A percentile compares a stretch with the other conserved stretches of the same genome.
Conservation (phyloP, 164 flowering plant species). For the Aristolochia contorta region DNA sequence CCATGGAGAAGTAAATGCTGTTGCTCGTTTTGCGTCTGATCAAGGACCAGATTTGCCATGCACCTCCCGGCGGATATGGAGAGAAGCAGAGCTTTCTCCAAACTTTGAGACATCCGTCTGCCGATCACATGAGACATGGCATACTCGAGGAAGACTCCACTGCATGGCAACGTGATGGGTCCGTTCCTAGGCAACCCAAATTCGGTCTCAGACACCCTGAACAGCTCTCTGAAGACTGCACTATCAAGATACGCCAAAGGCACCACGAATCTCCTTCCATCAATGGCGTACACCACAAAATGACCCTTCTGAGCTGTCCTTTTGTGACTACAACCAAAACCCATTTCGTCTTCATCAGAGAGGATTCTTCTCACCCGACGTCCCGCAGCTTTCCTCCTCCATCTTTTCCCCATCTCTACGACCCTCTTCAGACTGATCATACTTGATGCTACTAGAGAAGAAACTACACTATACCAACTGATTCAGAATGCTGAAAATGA, state of each 20-base stretch:
- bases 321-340: not conserved
- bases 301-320: constrained; percentile 7
- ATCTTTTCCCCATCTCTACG: constrained; percentile 19
- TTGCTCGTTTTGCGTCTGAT: not conserved
- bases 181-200: constrained; percentile 14
- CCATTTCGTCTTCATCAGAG: not conserved
- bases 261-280: constrained; percentile 16
- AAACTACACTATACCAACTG: not conserved
- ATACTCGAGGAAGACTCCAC: constrained; percentile 10
- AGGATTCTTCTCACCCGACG: constrained; percentile 12
- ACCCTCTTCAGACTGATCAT: not conserved
- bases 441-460: not conserved
- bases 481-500: too few relatives aligned
- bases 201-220: constrained; percentile 15
- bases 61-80: not conserved
- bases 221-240: constrained; percentile 12
- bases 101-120: not conserved
- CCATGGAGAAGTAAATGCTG: too few relatives aligned
- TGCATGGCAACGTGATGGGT: constrained; percentile 18
- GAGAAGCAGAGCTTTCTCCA: constrained; percentile 15
- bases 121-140: constrained; percentile 7
- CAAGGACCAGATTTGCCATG: not conserved
- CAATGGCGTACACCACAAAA: constrained; percentile 17
- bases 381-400: constrained; percentile 5
- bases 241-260: constrained; percentile 12